Base-by-base conservation (phyloP, 176 grass and related monocot species). In the sorghum (Sorghum bicolor) region DNA sequence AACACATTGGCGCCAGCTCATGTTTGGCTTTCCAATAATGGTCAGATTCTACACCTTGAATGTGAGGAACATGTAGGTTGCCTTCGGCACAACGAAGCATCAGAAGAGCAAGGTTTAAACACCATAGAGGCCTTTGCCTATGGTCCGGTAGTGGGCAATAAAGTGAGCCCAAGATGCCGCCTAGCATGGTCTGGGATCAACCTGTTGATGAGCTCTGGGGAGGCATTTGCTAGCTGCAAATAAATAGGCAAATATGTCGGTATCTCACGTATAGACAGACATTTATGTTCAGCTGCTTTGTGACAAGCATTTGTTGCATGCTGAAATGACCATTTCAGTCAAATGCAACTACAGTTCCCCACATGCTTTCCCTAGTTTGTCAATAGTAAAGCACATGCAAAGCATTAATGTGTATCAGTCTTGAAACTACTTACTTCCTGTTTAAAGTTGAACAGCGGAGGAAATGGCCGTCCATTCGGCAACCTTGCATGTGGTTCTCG, bases 131-230 rank as follows among this genome's bases (percentile, higher is more conserved):
- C 71, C 50, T 69, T 70, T 24, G 1, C 3, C 71, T 92, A 92
- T 28, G 71, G 80, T 78, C 86, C 90, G 12, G 78, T 68, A 22
- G 72, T 28, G 15, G 66, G 81, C 52, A 73, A 78, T 32, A 90
- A 87, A 82, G 52, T 91, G 55, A 93, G 76, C 76, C 91, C 93
- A 45, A 64, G 87, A 86, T 94, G 88, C 16, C 90, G 79, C 80
- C 47, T 88, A 77, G 86, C 87, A 88, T 97, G 90, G 32, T 94
- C 95, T 67, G 95, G 95, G 70, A 94, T 90, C 90, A 97, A 74
- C 77, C 94, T 91, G 92, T 86, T 86, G 61, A 94, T 82, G 47
- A 97, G 86, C 62, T 94, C 95, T 9, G 90, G 88, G 28, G 90
- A 97, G 70, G 84, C 88, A 88, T 90, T 85, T 52, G 57, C 89